phyloP scores from a whole-genome alignment of 164 flowering plant species.

The Tetrastigma voinierianum region DNA sequence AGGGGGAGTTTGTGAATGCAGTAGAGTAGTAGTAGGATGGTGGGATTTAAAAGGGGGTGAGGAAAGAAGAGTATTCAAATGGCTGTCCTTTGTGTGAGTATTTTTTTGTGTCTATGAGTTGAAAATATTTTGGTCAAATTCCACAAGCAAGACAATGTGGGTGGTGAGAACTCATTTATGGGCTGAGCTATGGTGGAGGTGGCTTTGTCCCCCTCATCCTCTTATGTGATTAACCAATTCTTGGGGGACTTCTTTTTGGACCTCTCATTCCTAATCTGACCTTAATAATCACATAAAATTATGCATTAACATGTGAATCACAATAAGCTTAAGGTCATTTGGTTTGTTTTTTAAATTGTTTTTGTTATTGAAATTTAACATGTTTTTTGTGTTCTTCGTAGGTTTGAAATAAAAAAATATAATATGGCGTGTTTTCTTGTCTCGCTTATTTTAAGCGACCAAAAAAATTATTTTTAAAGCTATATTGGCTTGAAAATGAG shows the following conservation, averaged over 20 bases:
- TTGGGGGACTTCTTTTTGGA: constrained; percentile 2
- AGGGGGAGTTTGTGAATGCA: constrained; percentile 6
- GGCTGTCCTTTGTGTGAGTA: too few relatives aligned
- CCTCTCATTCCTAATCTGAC: constrained; percentile 1
- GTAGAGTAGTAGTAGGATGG: constrained; percentile 1
- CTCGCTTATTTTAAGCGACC: too few relatives aligned
- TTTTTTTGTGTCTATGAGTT: constrained; percentile 7
- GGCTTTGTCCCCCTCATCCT: constrained; percentile 5
- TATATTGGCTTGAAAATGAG: too few relatives aligned
- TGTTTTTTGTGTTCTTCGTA: too few relatives aligned
- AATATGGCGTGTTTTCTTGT: too few relatives aligned
- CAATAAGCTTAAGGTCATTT: too few relatives aligned
- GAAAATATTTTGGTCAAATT: constrained; percentile 18
- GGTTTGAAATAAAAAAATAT: too few relatives aligned
- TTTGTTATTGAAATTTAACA: too few relatives aligned
- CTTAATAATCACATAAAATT: not conserved
- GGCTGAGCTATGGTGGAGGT: not conserved
- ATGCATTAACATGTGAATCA: too few relatives aligned
- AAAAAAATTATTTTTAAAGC: too few relatives aligned
- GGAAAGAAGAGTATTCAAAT: constrained; percentile 7
- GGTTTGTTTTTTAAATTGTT: too few relatives aligned
- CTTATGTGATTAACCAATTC: constrained; percentile 9
- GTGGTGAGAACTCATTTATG: constrained; percentile 14
- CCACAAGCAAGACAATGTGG: constrained; percentile 11
- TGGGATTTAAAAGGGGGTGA: not conserved